Percentiles rank a stretch among this genome's conserved stretches.
Conservation (phyloP, 2,329 filamentous ascomycete species). For the Coniochaeta sp. region DNA sequence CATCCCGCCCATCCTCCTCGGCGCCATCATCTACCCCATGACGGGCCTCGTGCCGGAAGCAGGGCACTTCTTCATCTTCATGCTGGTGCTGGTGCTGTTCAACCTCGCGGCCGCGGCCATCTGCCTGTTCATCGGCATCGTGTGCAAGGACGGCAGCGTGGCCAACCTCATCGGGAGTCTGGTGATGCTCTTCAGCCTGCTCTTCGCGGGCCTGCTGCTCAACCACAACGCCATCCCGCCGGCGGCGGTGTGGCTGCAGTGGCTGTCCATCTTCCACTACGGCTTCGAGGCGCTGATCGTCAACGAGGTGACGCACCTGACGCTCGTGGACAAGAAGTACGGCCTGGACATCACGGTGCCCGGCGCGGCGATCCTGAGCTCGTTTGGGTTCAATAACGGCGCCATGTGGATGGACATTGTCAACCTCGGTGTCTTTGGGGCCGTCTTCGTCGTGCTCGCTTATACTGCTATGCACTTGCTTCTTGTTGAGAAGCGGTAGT, state of each 20-base stretch:
- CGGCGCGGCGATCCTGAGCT: conserved; percentile 86
- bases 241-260: conserved; percentile 83
- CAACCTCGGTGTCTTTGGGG: conserved; percentile 75
- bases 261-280: conserved; percentile 95
- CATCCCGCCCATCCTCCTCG: conserved; percentile 90
- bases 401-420: conserved; percentile 80
- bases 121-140: conserved; percentile 91
- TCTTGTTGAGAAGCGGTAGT: conserved; percentile 75
- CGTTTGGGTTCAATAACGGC: conserved; percentile 86
- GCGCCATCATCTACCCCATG: conserved; percentile 96
- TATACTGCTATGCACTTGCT: conserved; percentile 91
- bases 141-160: conserved; percentile 85
- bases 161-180: conserved; percentile 90
- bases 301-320: conserved; percentile 89
- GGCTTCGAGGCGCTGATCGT: conserved; percentile 95
- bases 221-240: conserved; percentile 91
- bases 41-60: conserved; percentile 80
- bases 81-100: conserved; percentile 88
- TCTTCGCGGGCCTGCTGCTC: conserved; percentile 88
- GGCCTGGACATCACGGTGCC: conserved; percentile 95
- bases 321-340: conserved; percentile 88
- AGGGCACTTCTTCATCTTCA: conserved; percentile 82
- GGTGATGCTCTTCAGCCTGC: conserved; percentile 93
- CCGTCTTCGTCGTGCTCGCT: conserved; percentile 76
- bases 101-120: conserved; percentile 91